Conservation (phyloP, 2,329 filamentous ascomycete genomes). For the Cryphonectria carpinicola region DNA sequence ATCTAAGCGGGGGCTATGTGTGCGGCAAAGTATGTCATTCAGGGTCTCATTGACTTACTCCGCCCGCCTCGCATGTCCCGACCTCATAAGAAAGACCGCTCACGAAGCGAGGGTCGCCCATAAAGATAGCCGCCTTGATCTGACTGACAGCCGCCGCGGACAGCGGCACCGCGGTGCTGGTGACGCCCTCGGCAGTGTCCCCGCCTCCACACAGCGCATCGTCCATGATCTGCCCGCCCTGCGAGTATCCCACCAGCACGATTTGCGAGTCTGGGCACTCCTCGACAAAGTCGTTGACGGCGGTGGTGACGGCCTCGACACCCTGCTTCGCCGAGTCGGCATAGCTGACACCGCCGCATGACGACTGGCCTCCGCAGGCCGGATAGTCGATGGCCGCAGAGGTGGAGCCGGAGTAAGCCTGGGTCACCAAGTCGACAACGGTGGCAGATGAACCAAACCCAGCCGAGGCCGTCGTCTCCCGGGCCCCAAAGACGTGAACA, state of each 20-base stretch:
- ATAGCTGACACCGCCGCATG: conserved; percentile 60
- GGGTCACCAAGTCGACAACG: conserved; percentile 50
- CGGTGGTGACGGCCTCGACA: conserved; percentile 57
- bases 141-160: conserved; percentile 52
- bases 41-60: conserved; percentile 51
- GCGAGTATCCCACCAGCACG: conserved; percentile 66
- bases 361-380: conserved; percentile 61
- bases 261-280: conserved; percentile 61
- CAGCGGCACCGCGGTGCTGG: conserved; percentile 48
- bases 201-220: conserved; percentile 64
- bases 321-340: conserved; percentile 59
- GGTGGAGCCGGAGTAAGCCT: conserved; percentile 49
- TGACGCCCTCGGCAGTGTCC: conserved; percentile 50
- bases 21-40: neutral
- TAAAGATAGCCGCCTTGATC: conserved; percentile 66
- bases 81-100: conserved; percentile 62
- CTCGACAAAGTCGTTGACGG: conserved; percentile 58
- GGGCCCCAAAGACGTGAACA: conserved; percentile 55
- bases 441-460: conserved; percentile 50
- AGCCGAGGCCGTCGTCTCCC: conserved; percentile 50
- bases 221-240: conserved; percentile 67
- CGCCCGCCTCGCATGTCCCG: conserved; percentile 61
- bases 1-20: no score
- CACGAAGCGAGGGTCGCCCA: conserved; percentile 63
- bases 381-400: conserved; percentile 55